Conservation (phyloP, 352 stramenopile species). For the Globisporangium viniferum region DNA sequence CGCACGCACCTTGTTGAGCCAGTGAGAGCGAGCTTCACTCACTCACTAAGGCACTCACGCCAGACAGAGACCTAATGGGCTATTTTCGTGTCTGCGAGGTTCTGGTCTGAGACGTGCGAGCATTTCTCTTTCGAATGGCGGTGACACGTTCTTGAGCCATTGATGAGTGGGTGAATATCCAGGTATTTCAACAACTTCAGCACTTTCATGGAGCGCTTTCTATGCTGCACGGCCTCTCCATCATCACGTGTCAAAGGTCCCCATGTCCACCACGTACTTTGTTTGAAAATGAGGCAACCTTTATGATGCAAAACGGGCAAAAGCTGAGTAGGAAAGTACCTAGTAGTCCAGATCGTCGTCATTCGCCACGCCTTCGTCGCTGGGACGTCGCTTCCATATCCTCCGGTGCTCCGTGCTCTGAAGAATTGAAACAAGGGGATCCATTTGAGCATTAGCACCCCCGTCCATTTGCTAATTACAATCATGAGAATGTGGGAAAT, state of each 20-base stretch:
- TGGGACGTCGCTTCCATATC: slow-evolving; percentile 17
- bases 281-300: background rate
- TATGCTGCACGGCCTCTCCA: background rate
- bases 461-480: background rate
- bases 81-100: background rate
- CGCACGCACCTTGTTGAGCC: background rate
- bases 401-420: slow-evolving; percentile 16
- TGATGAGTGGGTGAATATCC: background rate
- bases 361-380: slow-evolving; percentile 16
- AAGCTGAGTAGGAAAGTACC: background rate
- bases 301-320: background rate
- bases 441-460: background rate
- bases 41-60: background rate
- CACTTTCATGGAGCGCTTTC: background rate
- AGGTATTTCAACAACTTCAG: background rate
- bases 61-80: background rate
- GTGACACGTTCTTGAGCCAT: background rate
- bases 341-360: slow-evolving; percentile 15
- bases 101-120: background rate
- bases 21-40: background rate
- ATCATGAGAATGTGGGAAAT: background rate
- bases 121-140: background rate
- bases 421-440: background rate
- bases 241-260: background rate
- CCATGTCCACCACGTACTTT: background rate